Base-by-base conservation (phyloP, 83 land plant genomes). In the Larix sibirica region DNA sequence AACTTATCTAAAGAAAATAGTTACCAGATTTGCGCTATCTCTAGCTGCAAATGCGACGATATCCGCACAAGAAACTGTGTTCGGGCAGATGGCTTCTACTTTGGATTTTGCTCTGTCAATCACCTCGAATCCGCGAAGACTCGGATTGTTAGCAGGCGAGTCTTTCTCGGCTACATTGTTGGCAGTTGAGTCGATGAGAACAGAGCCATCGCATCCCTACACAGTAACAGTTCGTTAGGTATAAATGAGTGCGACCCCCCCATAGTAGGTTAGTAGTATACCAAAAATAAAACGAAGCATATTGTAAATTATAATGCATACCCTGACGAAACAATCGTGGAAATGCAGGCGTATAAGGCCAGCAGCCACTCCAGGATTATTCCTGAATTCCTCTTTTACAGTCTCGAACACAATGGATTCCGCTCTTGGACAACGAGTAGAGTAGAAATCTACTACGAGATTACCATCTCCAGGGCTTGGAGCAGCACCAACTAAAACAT, bases 301-400 rank as follows among this genome's bases (percentile, higher is more conserved):
- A 44, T 4, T 44, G 47, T 44, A 44, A 44, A 44, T 44, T 44
- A 8, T 44, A 44, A 44, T 44, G 7, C 47, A 8, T 54, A 93
- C 95, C 91, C 93, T 87, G 18, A 93, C 77, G 81, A 93, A 93
- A 84, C 95, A 93, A 80, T 93, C 95, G 63, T 93, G 95, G 84
- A 93, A 93, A 82, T 93, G 95, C 93, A 93, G 83, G 24, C 95
- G 83, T 28, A 93, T 90, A 20, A 93, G 83, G 0, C 90, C 91
- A 1, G 95, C 95, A 18, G 95, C 85, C 20, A 91, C 87, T 44
- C 47, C 47, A 44, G 47, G 47, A 44, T 44, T 44, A 44, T 44
- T 44, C 7, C 8, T 6, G 47, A 44, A 44, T 44, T 44, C 47
- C 0, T 44, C 47, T 0, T 44, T 44, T 8, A 44, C 47, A 0